Percentiles rank a stretch among this genome's conserved stretches.
Conservation (phyloP, 768 basidiomycete species). For the Lactarius tabidus region DNA sequence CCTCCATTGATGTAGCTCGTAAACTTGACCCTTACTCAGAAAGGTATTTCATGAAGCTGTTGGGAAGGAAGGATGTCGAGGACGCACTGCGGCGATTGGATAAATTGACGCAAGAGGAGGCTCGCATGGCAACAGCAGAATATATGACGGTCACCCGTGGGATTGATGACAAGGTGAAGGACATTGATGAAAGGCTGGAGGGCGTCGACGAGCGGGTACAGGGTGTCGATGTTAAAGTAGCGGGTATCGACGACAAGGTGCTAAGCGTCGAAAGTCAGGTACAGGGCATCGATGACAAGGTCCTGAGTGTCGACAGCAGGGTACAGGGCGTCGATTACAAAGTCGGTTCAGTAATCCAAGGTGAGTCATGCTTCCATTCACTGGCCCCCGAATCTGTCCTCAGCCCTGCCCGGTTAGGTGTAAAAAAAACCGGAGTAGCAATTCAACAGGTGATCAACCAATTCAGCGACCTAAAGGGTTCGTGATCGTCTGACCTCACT, state of each 20-base stretch:
- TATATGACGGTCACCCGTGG: background rate
- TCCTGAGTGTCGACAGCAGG: no score
- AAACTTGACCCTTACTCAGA: background rate
- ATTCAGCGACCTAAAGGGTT: background rate
- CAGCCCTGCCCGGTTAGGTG: background rate
- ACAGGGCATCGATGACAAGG: no score
- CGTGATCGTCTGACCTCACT: background rate
- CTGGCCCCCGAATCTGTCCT: background rate
- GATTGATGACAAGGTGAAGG: background rate
- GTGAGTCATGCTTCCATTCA: background rate
- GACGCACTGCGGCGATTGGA: background rate
- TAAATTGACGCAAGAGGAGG: background rate
- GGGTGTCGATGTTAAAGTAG: no score
- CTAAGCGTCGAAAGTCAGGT: no score
- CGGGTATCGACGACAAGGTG: no score
- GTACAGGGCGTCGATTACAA: background rate
- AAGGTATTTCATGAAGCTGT: background rate
- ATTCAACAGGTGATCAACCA: background rate
- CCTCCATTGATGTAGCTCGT: background rate
- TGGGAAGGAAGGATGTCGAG: background rate
- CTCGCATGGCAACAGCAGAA: background rate
- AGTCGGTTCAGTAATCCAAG: background rate
- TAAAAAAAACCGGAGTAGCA: background rate
- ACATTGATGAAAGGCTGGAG: no score
- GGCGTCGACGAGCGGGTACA: no score